Conservation (phyloP, 345 rosid genomes). For the Pseudoturritis turrita region DNA sequence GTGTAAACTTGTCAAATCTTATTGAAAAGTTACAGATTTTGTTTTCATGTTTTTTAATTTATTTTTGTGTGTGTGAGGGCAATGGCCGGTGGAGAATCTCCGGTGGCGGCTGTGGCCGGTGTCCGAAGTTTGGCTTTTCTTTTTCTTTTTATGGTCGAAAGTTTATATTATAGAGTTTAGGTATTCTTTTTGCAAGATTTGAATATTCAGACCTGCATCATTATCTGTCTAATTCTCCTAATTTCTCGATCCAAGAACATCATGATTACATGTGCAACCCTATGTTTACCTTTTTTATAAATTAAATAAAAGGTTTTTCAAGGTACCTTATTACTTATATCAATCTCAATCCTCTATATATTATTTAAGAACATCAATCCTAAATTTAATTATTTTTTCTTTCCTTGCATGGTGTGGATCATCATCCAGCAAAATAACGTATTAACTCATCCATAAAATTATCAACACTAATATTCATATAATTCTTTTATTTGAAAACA, state of each 20-base stretch:
- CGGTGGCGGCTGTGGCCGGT: slow-evolving; percentile 14
- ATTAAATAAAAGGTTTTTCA: neutral
- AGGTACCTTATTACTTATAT: too few relatives aligned
- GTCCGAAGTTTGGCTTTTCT: neutral
- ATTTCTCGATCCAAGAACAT: slow-evolving; percentile 29
- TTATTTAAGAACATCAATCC: too few relatives aligned
- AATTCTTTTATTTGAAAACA: neutral
- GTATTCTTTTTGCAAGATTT: neutral
- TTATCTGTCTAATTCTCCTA: slow-evolving; percentile 12
- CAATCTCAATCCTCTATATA: too few relatives aligned
- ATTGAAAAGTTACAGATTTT: neutral
- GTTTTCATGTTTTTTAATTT: neutral
- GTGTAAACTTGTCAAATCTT: slow-evolving; percentile 14
- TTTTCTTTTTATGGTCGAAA: neutral
- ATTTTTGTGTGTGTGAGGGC: neutral
- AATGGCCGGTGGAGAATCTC: slow-evolving; percentile 11
- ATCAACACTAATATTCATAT: neutral
- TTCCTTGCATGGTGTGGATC: too few relatives aligned
- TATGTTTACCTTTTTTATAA: slow-evolving; percentile 9
- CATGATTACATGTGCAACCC: slow-evolving; percentile 35
- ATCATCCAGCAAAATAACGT: too few relatives aligned
- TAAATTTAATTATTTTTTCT: too few relatives aligned
- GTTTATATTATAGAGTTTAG: slow-evolving; percentile 1
- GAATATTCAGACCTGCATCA: slow-evolving; percentile 14
- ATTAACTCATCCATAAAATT: neutral